Base-by-base conservation (phyloP, 768 basidiomycete species). In the Xerocomellus amylosporus region DNA sequence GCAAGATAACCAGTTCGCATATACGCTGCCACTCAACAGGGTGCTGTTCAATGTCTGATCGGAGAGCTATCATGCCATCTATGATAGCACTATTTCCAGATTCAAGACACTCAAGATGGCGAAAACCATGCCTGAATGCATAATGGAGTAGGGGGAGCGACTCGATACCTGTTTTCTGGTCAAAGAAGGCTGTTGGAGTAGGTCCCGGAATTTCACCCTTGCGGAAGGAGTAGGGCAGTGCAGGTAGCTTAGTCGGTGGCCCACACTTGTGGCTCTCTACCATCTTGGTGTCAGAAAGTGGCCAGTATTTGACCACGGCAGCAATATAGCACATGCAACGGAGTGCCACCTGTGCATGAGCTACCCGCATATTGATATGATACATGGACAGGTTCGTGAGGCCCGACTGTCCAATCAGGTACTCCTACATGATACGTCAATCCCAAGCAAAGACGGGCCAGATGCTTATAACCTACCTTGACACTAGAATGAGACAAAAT, bases 401-500 rank as follows among this genome's bases (percentile, higher is more conserved):
- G 13, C 7, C 33, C 3, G 15, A n/a, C 5, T 8, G 3, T 30
- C 38, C 39, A 4, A 24, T 20, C 10, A 62, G 50, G 31, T 60
- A 58, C 12, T 60, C 58, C 58, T 62, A 15, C 33, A 30, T 37
- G n/a, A 20, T 20, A 19, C 1, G 36, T 52, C 31, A 7, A 22
- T 22, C 8, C 19, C n/a, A 7, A 28, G 14, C 39, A 20, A 2
- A 20, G 24, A 37, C 12, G 15, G 4, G 15, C 15, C 30, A 20
- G 4, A 47, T 17, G 22, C 2, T 1, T 13, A 4, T 14, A 4
- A 40, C 22, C 36, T 14, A 56, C 62, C 56, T 64, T 64, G 41
- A 64, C 56, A 19, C 46, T 56, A 31, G 53, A 64, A 49, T 64
- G 63, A 1, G 62, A 56, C 1, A 64, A 41, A 3, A 48, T 43